phyloP scores from a whole-genome alignment of 2,329 filamentous ascomycete species.

The Aureobasidium zeae region DNA sequence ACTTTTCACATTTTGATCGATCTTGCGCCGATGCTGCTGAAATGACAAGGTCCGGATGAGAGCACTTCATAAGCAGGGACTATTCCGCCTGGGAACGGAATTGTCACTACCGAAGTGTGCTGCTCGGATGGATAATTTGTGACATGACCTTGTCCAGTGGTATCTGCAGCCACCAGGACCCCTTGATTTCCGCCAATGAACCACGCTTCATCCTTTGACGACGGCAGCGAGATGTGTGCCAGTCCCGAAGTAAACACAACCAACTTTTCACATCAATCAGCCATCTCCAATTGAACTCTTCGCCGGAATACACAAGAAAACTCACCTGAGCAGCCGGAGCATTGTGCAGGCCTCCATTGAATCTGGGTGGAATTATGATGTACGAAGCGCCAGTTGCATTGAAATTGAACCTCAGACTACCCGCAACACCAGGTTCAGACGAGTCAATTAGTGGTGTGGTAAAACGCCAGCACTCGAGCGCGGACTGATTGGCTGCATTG shows the following conservation, averaged over 20 bases:
- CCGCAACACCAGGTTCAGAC: slow-evolving; percentile 24
- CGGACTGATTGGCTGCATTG: slow-evolving; percentile 25
- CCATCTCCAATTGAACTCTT: not conserved
- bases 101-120: slow-evolving; percentile 24
- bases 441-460: slow-evolving; percentile 23
- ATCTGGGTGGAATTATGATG: slow-evolving; percentile 27
- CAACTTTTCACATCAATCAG: slow-evolving; percentile 19
- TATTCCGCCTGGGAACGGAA: slow-evolving; percentile 24
- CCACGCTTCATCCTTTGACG: slow-evolving; percentile 22
- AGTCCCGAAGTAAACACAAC: slow-evolving; percentile 29
- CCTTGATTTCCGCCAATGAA: slow-evolving; percentile 28
- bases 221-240: slow-evolving; percentile 27
- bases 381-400: slow-evolving; percentile 25
- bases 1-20: not conserved
- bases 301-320: not conserved
- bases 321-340: slow-evolving; percentile 27
- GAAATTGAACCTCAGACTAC: slow-evolving; percentile 22
- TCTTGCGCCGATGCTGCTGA: slow-evolving; percentile 10
- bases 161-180: slow-evolving; percentile 28
- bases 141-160: slow-evolving; percentile 26
- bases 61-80: slow-evolving; percentile 14
- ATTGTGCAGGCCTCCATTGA: slow-evolving; percentile 28
- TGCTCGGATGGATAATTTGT: slow-evolving; percentile 28
- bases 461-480: slow-evolving; percentile 30
- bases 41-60: slow-evolving; percentile 13